These are phyloP conservation scores for Penicillium verhagenii DNA, from an alignment of 495 filamentous ascomycete species.

Conservation along the genomic window DNA sequence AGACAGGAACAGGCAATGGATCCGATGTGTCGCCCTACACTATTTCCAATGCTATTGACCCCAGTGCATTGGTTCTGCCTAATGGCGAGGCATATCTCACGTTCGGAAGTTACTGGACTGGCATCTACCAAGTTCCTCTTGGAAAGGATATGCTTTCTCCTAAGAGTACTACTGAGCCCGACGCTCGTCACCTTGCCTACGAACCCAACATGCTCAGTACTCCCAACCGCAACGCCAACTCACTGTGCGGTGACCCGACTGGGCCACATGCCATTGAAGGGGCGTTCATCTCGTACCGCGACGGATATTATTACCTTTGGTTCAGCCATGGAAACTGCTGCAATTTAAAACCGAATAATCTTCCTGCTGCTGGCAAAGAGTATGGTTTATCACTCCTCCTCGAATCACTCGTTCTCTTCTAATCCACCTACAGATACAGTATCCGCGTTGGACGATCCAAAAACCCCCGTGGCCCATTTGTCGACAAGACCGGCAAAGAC, in stretches of 20 bases:
- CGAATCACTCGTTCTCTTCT: neutral
- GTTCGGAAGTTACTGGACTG: conserved; percentile 73
- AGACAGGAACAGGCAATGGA: conserved; percentile 36
- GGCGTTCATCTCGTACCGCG: conserved; percentile 54
- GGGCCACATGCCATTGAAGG: conserved; percentile 45
- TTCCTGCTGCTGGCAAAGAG: conserved; percentile 59
- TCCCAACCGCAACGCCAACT: conserved; percentile 24
- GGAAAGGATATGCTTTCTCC: conserved; percentile 36
- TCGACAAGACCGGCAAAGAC: conserved; percentile 37
- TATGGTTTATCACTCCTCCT: conserved; percentile 34
- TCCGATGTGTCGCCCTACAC: conserved; percentile 50
- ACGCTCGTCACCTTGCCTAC: conserved; percentile 34
- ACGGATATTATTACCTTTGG: conserved; percentile 68
- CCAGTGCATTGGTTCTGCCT: conserved; percentile 51
- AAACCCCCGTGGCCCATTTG: conserved; percentile 37
- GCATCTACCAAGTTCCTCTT: conserved; percentile 65
- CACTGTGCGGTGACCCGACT: conserved; percentile 35
- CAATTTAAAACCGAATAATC: conserved; percentile 44
- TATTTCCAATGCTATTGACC: conserved; percentile 72
- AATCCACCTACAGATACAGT: conserved; percentile 33
- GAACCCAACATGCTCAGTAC: conserved; percentile 25
- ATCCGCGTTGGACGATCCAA: conserved; percentile 45
- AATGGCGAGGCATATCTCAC: conserved; percentile 54
- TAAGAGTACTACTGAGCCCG: conserved; percentile 22
- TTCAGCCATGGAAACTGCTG: conserved; percentile 72